Evolutionary conservation across 352 stramenopile genomes (phyloP), one percentile per base, ranked within the genome.

Genomic region (Phytophthora pistaciae): DNA sequence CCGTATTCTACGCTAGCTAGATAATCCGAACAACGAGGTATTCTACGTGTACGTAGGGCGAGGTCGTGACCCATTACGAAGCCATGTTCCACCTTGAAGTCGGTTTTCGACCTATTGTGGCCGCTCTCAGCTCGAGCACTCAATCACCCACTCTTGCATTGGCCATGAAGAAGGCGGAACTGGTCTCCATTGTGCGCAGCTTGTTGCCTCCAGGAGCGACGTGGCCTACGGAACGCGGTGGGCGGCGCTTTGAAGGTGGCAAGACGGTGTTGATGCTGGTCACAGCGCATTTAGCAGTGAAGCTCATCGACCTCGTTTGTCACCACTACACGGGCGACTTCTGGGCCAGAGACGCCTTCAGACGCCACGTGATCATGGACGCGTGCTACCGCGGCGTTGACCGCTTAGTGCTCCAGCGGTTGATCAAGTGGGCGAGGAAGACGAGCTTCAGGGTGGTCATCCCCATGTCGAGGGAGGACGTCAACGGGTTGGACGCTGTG

Each of bases 341-440:
- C 56, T 75, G 61, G 61, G 56, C 55, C 18, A 64, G 36, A 44
- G 31, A 67, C 40, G 31, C 38, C 14, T n/a, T n/a, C 20, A 38
- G 62, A 54, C 67, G 67, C 2, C 60, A 74, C 56, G 66, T 65
- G 31, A 64, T 74, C 23, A 74, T 74, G 67, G 46, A 70, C 23
- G 66, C 46, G 27, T 73, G 66, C 21, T 10, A 61, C 11, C 21
- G 31, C 5, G 60, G 66, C 2, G 66, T 68, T 18, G 59, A 73
- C 38, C 44, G 54, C 1, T 44, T 48, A 0, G 66, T 73, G 5
- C 42, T 74, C 8, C 49, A 18, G 7, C 66, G 66, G 4, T 18
- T 74, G n/a, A 29, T 74, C 23, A 74, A 74, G 20, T 74, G 55
- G 60, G 55, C 67, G 29, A 57, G 44, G 56, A 21, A 21, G 27